Percentiles rank a stretch among this genome's conserved stretches.
Conservation (phyloP, 306 rosid species). For the Rosa chinensis region DNA sequence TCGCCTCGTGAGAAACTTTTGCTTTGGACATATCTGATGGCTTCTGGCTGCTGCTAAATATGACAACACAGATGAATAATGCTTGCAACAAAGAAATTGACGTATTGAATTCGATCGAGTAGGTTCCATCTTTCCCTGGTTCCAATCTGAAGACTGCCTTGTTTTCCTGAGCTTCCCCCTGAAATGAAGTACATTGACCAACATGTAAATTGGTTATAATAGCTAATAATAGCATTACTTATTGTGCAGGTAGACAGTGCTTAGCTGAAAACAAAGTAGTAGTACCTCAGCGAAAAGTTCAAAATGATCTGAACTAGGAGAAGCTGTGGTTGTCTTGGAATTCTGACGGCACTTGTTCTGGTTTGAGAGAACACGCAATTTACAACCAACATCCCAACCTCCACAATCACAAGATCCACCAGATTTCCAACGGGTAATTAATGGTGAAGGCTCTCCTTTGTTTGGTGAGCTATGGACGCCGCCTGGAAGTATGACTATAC, state of each 20-base stretch:
- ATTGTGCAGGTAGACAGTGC: neutral
- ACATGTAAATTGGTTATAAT: slow-evolving; percentile 19
- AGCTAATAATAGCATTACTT: neutral
- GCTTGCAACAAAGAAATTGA: slow-evolving; percentile 78
- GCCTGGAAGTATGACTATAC: slow-evolving; percentile 71
- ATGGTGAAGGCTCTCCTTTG: slow-evolving; percentile 73
- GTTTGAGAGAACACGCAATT: slow-evolving; percentile 69
- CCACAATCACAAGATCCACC: slow-evolving; percentile 93
- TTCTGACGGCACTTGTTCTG: slow-evolving; percentile 30
- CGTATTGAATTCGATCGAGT: slow-evolving; percentile 63
- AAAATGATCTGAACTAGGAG: slow-evolving; percentile 29
- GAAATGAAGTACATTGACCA: slow-evolving; percentile 28
- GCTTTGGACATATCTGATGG: slow-evolving; percentile 36
- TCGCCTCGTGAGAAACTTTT: slow-evolving; percentile 28
- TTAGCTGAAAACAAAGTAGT: slow-evolving; percentile 13
- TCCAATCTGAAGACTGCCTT: slow-evolving; percentile 57
- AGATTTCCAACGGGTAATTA: slow-evolving; percentile 74
- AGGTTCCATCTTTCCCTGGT: slow-evolving; percentile 70
- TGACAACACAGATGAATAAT: slow-evolving; percentile 64
- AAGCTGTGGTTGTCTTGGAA: slow-evolving; percentile 30
- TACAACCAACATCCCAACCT: slow-evolving; percentile 98
- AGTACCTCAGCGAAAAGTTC: slow-evolving; percentile 74
- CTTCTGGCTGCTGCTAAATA: slow-evolving; percentile 54
- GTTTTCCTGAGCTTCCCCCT: slow-evolving; percentile 58
- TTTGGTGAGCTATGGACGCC: slow-evolving; percentile 71